These are phyloP conservation scores for Marchantia polymorpha DNA, from an alignment of 225 moss, liverwort and hornwort genomes.

Conservation along the genomic window DNA sequence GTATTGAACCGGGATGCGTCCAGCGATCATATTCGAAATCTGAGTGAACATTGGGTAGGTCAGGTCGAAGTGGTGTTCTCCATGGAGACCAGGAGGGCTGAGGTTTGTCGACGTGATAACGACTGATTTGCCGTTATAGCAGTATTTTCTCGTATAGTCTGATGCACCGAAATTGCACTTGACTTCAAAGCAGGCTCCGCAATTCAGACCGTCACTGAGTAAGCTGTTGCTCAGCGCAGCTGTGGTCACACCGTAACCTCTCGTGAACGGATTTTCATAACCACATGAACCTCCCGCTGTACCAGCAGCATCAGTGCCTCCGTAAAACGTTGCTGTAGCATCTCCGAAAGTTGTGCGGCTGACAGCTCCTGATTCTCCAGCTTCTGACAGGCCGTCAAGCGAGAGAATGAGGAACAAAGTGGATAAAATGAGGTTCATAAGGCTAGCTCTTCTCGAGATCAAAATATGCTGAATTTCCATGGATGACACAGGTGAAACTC, in stretches of 20 bases:
- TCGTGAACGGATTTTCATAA: conserved; percentile 20
- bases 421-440: neutral
- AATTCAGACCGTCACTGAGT: conserved; percentile 27
- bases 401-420: neutral
- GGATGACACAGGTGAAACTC: no score
- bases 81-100: conserved; percentile 31
- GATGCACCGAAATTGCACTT: conserved; percentile 15
- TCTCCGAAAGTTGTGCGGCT: neutral
- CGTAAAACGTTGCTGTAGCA: conserved; percentile 29
- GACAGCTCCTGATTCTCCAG: neutral
- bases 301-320: conserved; percentile 29
- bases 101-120: conserved; percentile 37
- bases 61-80: conserved; percentile 34
- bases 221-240: conserved; percentile 24
- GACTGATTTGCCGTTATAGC: conserved; percentile 23
- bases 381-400: neutral
- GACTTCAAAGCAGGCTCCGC: conserved; percentile 33
- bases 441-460: neutral
- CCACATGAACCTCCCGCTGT: conserved; percentile 31
- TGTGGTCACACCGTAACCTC: conserved; percentile 27
- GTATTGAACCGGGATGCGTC: conserved; percentile 33
- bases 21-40: conserved; percentile 24
- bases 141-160: conserved; percentile 27
- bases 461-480: neutral
- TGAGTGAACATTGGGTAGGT: conserved; percentile 23